Base-by-base conservation (phyloP, 148 eudicot species). In the Nepenthes mirabilis region DNA sequence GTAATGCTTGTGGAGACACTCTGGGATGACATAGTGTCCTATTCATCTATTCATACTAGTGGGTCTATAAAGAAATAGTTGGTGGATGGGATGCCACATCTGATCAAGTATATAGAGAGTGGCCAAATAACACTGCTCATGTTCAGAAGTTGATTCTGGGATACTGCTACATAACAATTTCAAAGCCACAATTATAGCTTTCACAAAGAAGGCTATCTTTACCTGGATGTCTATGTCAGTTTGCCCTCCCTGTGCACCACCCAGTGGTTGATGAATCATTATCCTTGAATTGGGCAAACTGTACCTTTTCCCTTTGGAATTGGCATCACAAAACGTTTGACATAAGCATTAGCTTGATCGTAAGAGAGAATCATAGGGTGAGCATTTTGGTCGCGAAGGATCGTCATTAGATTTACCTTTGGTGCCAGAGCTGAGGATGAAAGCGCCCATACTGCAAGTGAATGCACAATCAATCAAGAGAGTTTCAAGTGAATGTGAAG, bases 251-350 rank as follows among this genome's bases (percentile, higher is more conserved):
- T 33, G 37, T 69, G 83, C 90, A 64, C 86, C 95, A 64, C 97
- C 93, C 66, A 83, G 82, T 71, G 95, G 94, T 69, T 91, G 97
- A 80, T 91, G 97, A 73, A 91, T 88, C 97, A 91, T 91, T 64
- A 91, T 91, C 84, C 97, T 85, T 56, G 97, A 81, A 72, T 88
- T 85, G 35, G 97, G 97, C 64, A 91, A 75, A 73, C 97, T 85
- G 57, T 74, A 91, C 68, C 97, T 78, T 82, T 91, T 91, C 52
- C 96, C 96, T 88, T 58, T 37, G 71, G 3, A 35, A 48, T 3
- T 47, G 37, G 33, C 5, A 9, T 33, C 12, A 35, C 49, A 34
- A 45, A 11, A 0, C 1, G 8, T 40, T 40, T 8, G 8, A 40
- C 45, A 1, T 40, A 40, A 40, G 45, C 0, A 40, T 40, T 8